These are phyloP conservation scores for Neurospora terricola DNA, from an alignment of 495 filamentous ascomycete species.

Conservation along the genomic window DNA sequence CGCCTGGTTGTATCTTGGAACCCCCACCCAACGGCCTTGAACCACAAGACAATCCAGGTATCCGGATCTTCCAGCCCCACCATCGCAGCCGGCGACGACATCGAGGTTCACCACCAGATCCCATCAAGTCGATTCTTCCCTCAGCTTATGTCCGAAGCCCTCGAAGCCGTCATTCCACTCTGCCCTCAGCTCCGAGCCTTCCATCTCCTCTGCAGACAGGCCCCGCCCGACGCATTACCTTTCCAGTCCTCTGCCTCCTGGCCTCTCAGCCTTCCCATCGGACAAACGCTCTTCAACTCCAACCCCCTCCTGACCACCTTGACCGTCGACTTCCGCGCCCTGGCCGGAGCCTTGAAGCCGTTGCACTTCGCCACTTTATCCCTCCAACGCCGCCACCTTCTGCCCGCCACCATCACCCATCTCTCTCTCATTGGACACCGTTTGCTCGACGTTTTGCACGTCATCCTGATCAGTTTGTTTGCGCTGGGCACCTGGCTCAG, in stretches of 20 bases:
- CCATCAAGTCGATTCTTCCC: background rate
- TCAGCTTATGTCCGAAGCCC: background rate
- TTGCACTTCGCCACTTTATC: too few species aligned
- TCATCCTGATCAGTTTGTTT: accelerated
- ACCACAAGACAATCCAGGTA: background rate
- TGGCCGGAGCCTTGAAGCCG: too few species aligned
- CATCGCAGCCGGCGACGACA: background rate
- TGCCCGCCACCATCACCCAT: background rate
- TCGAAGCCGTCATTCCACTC: background rate
- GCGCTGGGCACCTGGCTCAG: background rate
- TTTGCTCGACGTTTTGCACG: background rate
- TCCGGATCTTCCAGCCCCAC: background rate
- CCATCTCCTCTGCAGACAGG: background rate
- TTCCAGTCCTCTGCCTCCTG: background rate
- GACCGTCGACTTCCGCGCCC: background rate
- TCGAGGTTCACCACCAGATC: background rate
- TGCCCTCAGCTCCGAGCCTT: background rate
- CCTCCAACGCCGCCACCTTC: background rate
- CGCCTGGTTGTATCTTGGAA: background rate
- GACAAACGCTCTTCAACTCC: background rate
- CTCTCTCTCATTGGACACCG: background rate
- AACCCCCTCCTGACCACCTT: background rate
- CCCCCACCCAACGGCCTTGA: background rate
- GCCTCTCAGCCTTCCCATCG: background rate
- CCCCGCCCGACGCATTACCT: too few species aligned